Base-by-base conservation (phyloP, 371 early-diverging fungal species). In the Amoeboaphelidium protococcarum region DNA sequence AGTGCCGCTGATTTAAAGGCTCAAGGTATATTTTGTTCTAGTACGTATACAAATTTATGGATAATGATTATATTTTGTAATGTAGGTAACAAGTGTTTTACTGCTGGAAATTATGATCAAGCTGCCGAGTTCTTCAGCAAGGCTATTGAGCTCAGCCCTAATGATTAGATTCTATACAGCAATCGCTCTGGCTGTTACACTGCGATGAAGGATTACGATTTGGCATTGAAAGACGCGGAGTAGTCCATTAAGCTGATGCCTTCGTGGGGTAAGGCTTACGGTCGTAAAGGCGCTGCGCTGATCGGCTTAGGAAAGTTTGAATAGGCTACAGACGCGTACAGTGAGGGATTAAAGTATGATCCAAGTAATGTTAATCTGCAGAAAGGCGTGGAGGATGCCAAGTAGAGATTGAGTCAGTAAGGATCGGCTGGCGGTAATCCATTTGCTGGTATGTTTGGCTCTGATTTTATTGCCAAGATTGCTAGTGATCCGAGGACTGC, bases 261-360 rank as follows among this genome's bases (percentile, higher is more conserved):
- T n/a, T 67, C 70, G 54, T 86, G 85, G 85, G 64, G 78, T 52
- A 85, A 86, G 71, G 83, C 82, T 23, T 86, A 85, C 63, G 66
- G 77, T 26, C 73, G 87, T 53, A 75, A 79, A 60, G 86, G 81
- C 12, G 77, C 82, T 25, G 86, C 86, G 12, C 69, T 79, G 31
- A 90, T 78, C 68, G 78, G 83, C 42, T 69, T 82, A 26, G 75
- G 72, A 47, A 66, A 82, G 50, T 89, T 63, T 58, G 49, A 70
- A 23, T 79, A 85, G 26, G 91, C 95, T 10, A 73, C 74, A 20
- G 73, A 78, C 25, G 86, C 92, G 13, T 92, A 89, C 58, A 78
- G 78, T 54, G 76, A 78, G 54, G 94, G 87, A n/a, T 64, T 88
- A 47, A 65, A 71, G 47, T 68, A 86, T 47, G 96, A 95, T 48